Base-by-base conservation (phyloP, 148 eudicot genomes). In the Arctostaphylos glauca region DNA sequence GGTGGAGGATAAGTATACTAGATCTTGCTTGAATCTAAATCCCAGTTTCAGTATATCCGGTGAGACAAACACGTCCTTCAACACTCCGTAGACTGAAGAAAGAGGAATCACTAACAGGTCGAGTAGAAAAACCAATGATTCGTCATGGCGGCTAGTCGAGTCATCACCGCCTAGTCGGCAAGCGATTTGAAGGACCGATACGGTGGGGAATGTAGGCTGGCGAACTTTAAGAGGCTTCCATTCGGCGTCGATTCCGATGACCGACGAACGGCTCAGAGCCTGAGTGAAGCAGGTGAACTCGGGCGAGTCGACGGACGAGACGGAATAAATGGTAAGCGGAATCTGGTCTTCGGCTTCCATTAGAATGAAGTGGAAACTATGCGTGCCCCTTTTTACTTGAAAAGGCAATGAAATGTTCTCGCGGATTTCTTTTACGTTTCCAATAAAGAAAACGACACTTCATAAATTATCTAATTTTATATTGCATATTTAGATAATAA, bases 131-230 rank as follows among this genome's bases (percentile, higher is more conserved):
- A 84, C 82, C 44, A 55, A 9, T 5, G 66, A 7, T 81, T 81
- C 87, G 80, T 86, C 88, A 18, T 18, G 47, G 78, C 21, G 68
- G 76, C 5, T 31, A 31, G 38, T 31, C 38, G 38, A 31, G 38
- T 31, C 38, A 31, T 31, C 58, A 50, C 12, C 73, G 70, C 53
- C 31, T 89, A 91, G 84, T 83, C 87, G 89, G 88, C 97, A 96
- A 3, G 99, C 98, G 90, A 96, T 89, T 82, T 94, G 99, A 84
- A 96, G 93, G 82, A 96, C 93, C 50, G 92, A 87, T 80, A 96
- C 97, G 68, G 92, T 72, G 73, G 99, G 98, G 84, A 90, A 93
- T 1, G 86, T 59, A 66, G 85, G 53, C 56, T 72, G 74, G 60
- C 77, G 76, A 59, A 13, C 21, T 49, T 83, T 88, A 13, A 84